Percentiles rank a stretch among this genome's conserved stretches.
Conservation (phyloP, 106 monocot genomes). For the Dioscorea alata region DNA sequence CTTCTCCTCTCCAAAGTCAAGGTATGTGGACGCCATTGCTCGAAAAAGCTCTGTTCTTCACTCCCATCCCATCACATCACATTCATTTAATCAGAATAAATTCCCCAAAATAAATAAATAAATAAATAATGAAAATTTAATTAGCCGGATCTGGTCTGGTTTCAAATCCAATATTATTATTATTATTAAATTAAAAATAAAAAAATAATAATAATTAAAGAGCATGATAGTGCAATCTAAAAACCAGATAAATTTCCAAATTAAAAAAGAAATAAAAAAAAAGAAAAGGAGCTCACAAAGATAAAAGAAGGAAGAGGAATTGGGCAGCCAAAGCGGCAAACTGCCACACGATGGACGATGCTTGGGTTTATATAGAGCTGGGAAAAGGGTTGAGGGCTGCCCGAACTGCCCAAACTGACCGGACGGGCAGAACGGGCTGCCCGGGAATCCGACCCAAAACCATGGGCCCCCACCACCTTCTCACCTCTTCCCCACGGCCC, state of each 20-base stretch:
- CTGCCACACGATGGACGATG: slow-evolving; percentile 8
- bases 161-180: neutral
- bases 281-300: neutral
- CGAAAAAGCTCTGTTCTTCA: neutral
- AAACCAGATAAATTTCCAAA: neutral
- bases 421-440: neutral
- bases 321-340: slow-evolving; percentile 28
- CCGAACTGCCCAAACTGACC: slow-evolving; percentile 2
- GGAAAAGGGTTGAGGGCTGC: neutral
- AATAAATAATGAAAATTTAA: neutral
- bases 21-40: slow-evolving; percentile 31
- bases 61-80: neutral
- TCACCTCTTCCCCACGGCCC: neutral
- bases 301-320: neutral
- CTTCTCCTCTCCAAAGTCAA: slow-evolving; percentile 12
- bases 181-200: neutral
- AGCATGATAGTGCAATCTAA: neutral
- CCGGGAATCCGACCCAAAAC: slow-evolving; percentile 1
- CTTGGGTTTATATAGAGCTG: slow-evolving; percentile 20
- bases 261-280: neutral
- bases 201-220: neutral
- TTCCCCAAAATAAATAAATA: neutral
- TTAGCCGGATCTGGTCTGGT: neutral
- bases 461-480: neutral
- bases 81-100: neutral